Base-by-base conservation (phyloP, 495 filamentous ascomycete genomes). In the Immersiella caudata region DNA sequence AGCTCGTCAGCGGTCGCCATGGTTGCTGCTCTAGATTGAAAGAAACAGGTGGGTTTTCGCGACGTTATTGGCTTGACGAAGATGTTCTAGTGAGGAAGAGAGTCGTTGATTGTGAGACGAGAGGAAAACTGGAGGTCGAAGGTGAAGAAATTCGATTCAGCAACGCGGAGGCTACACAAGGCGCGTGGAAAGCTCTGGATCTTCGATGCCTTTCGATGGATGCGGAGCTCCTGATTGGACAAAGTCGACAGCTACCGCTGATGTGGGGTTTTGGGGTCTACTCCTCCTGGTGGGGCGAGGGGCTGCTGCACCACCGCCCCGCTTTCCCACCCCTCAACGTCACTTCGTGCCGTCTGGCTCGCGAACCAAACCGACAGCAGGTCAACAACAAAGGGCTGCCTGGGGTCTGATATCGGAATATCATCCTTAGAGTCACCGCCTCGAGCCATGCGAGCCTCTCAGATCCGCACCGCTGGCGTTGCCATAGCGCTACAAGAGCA, bases 1-100 rank as follows among this genome's bases (percentile, higher is more conserved):
- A 98, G 86, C 82, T 82, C 83, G 70, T 86, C 85, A 60, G 83
- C 85, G 51, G 81, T 82, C 50, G 81, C 76, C 82, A 84, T 84
- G 20, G 49, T 67, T 59, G 25, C 52, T 27, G 9, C 52, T 16
- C 65, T 33, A 21, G 60, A 33, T 36, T 60, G 22, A 5, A 24
- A 25, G 46, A 0, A 54, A 2, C 4, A 46, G 16, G 59, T 52
- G 63, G n/a, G 22, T 8, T 22, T 2, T 49, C 54, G 54, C 33
- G 60, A 49, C 68, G 8, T 29, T 63, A 51, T 26, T 29, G 60
- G 22, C 61, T 50, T 63, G 61, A 14, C 18, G 40, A 46, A 20
- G 49, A 20, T 35, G 5, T 21, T 46, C 20, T 49, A 12, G 6
- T 21, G 11, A 51, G 60, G 40, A n/a, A 21, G 54, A 57, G 26